Evolutionary conservation across 495 filamentous ascomycete species (phyloP), one percentile per base, ranked within the genome.

Genomic region (Neurospora intermedia): DNA sequence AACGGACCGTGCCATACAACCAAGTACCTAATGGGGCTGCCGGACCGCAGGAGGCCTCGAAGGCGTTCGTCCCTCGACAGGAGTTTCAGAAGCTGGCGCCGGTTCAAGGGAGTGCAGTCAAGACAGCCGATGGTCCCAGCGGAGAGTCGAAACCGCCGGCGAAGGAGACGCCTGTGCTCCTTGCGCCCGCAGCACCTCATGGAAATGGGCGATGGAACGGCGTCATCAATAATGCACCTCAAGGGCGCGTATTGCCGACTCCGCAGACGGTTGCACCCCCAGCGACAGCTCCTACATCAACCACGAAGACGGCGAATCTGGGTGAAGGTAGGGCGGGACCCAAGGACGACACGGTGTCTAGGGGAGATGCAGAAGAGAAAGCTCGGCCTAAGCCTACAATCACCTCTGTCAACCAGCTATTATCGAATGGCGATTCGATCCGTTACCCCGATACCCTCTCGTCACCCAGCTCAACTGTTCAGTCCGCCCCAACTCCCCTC

Each of bases 401-500:
- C 27, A 35, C 71, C 10, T 48, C 39, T n/a, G 43, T 62, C 7
- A 70, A 74, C 31, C 41, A 69, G 15, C 76, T 45, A 42, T 38
- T 74, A 3, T 72, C 76, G 0, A 72, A 76, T 10, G 69, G 43
- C 7, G 77, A 80, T 8, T 10, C 71, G 35, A 62, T 74, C 9
- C 77, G 78, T 31, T 76, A 74, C n/a, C 72, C 78, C 43, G 81
- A 87, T 76, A 71, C 80, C 71, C 45, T 83, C 69, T 82, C 82
- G 18, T 85, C 84, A 13, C 83, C 87, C 20, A 80, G 79, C 1
- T 85, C 87, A 9, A 86, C 83, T 6, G 77, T 81, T 41, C 80
- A 81, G 71, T 83, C 81, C 16, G 79, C 80, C 42, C 78, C 79
- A 4, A 84, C 83, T 4, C 82, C 83, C 4, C 78, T 74, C 2